phyloP scores from a whole-genome alignment of 306 rosid genomes.

The Acacia melanoxylon region DNA sequence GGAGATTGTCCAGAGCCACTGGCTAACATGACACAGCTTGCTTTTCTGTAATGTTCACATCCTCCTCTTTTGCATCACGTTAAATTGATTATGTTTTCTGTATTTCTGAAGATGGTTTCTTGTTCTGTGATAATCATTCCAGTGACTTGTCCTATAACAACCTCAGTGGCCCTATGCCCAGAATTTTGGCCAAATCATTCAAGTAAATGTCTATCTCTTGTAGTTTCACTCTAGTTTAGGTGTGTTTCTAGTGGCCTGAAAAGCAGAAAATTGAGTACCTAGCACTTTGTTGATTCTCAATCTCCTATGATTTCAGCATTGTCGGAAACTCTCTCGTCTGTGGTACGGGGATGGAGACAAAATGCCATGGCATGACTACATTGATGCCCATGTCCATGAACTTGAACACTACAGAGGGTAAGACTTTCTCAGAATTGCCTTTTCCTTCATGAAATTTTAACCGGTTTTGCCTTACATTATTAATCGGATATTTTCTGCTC shows the following conservation, averaged over 20 bases:
- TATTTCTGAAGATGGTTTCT: constrained; percentile 32
- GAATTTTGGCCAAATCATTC: constrained; percentile 88
- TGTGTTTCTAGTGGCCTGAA: constrained; percentile 11
- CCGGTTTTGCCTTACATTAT: neutral
- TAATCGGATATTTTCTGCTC: constrained; percentile 8
- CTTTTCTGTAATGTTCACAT: constrained; percentile 72
- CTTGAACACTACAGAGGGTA: constrained; percentile 71
- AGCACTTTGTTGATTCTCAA: constrained; percentile 1
- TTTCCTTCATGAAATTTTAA: neutral
- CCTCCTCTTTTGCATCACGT: constrained; percentile 29
- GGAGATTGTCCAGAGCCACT: constrained; percentile 74
- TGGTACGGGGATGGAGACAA: constrained; percentile 74
- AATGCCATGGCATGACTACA: constrained; percentile 66
- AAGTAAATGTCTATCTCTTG: constrained; percentile 51
- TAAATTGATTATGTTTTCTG: constrained; percentile 14
- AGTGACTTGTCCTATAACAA: constrained; percentile 71
- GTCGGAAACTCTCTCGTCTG: constrained; percentile 89
- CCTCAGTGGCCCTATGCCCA: constrained; percentile 83
- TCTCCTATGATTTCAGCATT: constrained; percentile 58
- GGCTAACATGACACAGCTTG: constrained; percentile 87
- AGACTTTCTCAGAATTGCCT: constrained; percentile 4
- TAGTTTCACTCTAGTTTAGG: constrained; percentile 5
- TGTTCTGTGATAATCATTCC: neutral
- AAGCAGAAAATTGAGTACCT: constrained; percentile 21
- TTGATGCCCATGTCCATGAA: constrained; percentile 94